Evolutionary conservation across 257 asterid species (phyloP).

Genomic region (Penstemon davidsonii): DNA sequence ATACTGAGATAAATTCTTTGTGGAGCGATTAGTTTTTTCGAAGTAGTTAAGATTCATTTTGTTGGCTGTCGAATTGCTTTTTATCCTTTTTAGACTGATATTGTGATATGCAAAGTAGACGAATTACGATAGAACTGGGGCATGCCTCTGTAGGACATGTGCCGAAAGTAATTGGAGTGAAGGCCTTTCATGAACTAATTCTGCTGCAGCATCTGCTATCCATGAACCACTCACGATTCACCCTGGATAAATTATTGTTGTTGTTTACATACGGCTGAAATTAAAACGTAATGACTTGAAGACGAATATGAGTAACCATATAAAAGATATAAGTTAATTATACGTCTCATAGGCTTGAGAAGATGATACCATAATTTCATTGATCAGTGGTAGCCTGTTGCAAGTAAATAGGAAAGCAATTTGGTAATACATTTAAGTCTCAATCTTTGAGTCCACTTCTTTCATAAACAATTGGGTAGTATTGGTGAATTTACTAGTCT

Average conservation of each 20-base stretch:
- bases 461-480: neutral
- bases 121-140: neutral
- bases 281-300: neutral
- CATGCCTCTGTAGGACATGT: neutral
- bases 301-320: neutral
- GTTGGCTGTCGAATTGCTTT: neutral
- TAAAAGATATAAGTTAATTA: neutral
- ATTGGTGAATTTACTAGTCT: slow-evolving; percentile 6
- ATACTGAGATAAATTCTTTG: neutral
- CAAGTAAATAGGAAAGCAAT: neutral
- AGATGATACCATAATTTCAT: neutral
- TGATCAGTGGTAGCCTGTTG: neutral
- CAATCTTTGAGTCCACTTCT: neutral
- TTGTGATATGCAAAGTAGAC: neutral
- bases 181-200: slow-evolving; percentile 3
- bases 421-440: neutral
- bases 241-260: neutral
- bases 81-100: neutral
- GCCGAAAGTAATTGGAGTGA: neutral
- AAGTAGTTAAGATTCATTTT: neutral
- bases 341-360: neutral
- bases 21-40: neutral
- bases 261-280: neutral
- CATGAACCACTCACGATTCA: neutral
- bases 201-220: neutral